Conservation (phyloP, 768 basidiomycete species). For the Kwoniella pini region DNA sequence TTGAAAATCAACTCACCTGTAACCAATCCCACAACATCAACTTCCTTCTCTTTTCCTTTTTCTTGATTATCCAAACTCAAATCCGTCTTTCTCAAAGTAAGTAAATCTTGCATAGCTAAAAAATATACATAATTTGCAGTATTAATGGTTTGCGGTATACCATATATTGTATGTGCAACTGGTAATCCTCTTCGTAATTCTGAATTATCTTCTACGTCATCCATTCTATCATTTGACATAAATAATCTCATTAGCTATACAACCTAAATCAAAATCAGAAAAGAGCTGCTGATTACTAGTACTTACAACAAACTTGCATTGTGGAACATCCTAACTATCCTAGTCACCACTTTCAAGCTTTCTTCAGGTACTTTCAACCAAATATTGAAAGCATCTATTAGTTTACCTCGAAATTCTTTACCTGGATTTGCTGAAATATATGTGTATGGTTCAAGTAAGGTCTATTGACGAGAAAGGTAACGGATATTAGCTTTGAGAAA, state of each 20-base stretch:
- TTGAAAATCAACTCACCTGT: constrained; percentile 61
- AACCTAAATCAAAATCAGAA: too few relatives aligned
- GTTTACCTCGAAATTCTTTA: constrained; percentile 82
- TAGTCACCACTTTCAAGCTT: constrained; percentile 71
- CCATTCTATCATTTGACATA: too few relatives aligned
- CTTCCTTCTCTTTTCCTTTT: constrained; percentile 19
- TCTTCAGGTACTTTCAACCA: constrained; percentile 82
- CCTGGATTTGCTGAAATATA: constrained; percentile 83
- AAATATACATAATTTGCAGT: constrained; percentile 97
- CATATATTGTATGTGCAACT: constrained; percentile 96
- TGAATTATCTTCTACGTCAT: constrained; percentile 91
- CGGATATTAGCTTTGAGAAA: neutral
- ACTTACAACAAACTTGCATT: constrained; percentile 85
- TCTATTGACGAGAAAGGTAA: constrained; percentile 46
- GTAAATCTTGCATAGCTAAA: constrained; percentile 82
- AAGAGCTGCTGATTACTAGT: neutral
- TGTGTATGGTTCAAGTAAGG: constrained; percentile 79
- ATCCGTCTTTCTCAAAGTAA: constrained; percentile 57
- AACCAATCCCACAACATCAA: constrained; percentile 68
- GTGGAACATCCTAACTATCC: constrained; percentile 90
- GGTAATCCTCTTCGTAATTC: constrained; percentile 83
- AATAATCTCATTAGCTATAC: too few relatives aligned
- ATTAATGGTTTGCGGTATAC: constrained; percentile 94
- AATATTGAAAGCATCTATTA: constrained; percentile 88
- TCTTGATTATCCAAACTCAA: neutral